Percentiles rank a stretch among this genome's conserved stretches.
Evolutionary conservation across 208 protist genomes (phyloP).

Genomic region (Leishmania major): DNA sequence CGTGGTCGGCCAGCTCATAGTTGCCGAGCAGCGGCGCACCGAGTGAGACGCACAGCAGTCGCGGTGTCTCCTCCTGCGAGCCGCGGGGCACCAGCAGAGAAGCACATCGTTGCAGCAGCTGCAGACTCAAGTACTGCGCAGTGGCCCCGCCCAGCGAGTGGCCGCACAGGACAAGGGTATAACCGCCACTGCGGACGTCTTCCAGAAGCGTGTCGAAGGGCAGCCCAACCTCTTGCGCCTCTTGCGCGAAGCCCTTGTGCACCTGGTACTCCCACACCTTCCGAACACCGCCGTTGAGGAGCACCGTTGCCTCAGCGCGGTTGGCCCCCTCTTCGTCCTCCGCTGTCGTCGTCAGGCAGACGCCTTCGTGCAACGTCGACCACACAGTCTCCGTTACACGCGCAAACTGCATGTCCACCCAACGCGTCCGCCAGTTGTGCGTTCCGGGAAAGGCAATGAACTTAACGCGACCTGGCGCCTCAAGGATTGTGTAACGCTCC

Average conservation of each 20-base stretch:
- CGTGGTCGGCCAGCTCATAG: conserved; percentile 57
- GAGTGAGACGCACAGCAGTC: conserved; percentile 67
- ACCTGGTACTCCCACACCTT: conserved; percentile 60
- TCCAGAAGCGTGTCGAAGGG: conserved; percentile 51
- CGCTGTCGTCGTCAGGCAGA: conserved; percentile 5
- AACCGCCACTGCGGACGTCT: conserved; percentile 54
- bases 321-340: not conserved
- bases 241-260: conserved; percentile 69
- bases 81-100: conserved; percentile 30
- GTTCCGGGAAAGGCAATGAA: conserved; percentile 83
- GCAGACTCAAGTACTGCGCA: conserved; percentile 63
- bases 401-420: conserved; percentile 48
- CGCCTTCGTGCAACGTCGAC: conserved; percentile 43
- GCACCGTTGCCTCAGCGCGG: conserved; percentile 1
- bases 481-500: conserved; percentile 68
- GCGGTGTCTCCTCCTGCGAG: conserved; percentile 20
- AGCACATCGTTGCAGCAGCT: conserved; percentile 44
- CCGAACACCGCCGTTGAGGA: conserved; percentile 43
- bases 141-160: conserved; percentile 82
- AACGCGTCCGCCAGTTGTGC: conserved; percentile 76
- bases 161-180: conserved; percentile 73
- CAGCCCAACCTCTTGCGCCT: conserved; percentile 53
- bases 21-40: conserved; percentile 78
- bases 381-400: conserved; percentile 37
- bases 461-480: conserved; percentile 68